Evolutionary conservation across 371 early-diverging fungal genomes (phyloP).

Genomic region (Mucor velutinosus): DNA sequence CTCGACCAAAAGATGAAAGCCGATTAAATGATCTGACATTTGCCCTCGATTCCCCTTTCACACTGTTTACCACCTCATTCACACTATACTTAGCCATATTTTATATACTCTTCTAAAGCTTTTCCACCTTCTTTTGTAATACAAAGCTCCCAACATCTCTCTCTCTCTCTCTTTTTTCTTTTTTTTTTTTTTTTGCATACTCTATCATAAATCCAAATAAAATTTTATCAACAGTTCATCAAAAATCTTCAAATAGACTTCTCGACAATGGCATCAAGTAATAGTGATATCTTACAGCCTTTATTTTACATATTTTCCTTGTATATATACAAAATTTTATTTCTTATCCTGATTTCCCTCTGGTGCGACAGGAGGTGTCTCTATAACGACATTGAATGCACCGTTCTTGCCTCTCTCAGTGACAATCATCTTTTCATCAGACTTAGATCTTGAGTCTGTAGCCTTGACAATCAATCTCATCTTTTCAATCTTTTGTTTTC

Average conservation of each 20-base stretch:
- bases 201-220: neutral
- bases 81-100: neutral
- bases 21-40: constrained; percentile 4
- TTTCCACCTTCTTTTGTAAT: neutral
- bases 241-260: neutral
- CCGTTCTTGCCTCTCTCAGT: constrained; percentile 41
- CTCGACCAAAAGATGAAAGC: constrained; percentile 17
- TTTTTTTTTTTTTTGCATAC: neutral
- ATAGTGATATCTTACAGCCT: neutral
- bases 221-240: neutral
- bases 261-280: neutral
- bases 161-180: neutral
- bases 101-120: neutral
- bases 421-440: constrained; percentile 26
- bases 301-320: neutral
- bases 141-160: neutral
- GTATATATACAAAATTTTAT: neutral
- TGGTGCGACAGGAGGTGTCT: constrained; percentile 23
- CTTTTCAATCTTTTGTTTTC: constrained; percentile 41
- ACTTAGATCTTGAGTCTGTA: constrained; percentile 31
- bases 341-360: neutral
- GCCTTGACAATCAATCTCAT: constrained; percentile 45
- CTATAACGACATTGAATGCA: constrained; percentile 43
- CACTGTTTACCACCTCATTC: neutral
- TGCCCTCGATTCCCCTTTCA: too few species aligned